These are phyloP conservation scores for Lanmaoa rubissima DNA, from an alignment of 768 basidiomycete species.

Conservation along the genomic window DNA sequence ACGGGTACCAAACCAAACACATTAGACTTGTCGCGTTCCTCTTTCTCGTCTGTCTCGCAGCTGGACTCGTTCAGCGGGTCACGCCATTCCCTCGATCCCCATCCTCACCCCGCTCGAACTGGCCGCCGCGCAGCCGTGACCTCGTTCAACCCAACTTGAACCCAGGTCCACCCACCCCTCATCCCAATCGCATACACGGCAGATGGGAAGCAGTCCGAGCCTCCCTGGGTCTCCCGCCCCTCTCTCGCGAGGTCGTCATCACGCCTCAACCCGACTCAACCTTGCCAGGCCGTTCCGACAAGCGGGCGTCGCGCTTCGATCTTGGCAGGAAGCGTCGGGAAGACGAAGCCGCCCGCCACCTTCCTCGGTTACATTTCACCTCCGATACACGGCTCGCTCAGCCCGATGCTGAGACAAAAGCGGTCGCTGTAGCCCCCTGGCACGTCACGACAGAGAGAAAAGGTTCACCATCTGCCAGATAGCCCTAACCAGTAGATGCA, in stretches of 20 bases:
- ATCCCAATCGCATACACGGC: conserved; percentile 22
- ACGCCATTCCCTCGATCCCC: neutral
- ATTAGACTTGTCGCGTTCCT: conserved; percentile 19
- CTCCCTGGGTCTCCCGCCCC: conserved; percentile 31
- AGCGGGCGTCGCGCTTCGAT: conserved; percentile 23
- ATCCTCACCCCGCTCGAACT: neutral
- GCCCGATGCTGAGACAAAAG: conserved; percentile 2
- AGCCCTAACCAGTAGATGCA: neutral
- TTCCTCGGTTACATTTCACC: conserved; percentile 24
- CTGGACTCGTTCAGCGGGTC: conserved; percentile 18
- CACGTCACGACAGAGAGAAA: neutral
- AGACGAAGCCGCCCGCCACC: conserved; percentile 10
- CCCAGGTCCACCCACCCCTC: neutral
- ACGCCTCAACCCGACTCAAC: neutral
- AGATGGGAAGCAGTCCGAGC: conserved; percentile 34
- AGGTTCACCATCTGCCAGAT: neutral
- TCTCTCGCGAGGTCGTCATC: conserved; percentile 12
- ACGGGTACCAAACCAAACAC: conserved; percentile 12
- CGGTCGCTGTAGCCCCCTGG: neutral
- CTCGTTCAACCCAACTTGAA: neutral
- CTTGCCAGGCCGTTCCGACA: neutral
- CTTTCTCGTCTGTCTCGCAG: conserved; percentile 24
- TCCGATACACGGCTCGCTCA: neutral
- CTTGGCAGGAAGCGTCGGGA: conserved; percentile 16
- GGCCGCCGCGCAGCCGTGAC: neutral